These are phyloP conservation scores for Cryptococcus deneoformans DNA, from an alignment of 1,284 basidiomycete species.

Conservation along the genomic window DNA sequence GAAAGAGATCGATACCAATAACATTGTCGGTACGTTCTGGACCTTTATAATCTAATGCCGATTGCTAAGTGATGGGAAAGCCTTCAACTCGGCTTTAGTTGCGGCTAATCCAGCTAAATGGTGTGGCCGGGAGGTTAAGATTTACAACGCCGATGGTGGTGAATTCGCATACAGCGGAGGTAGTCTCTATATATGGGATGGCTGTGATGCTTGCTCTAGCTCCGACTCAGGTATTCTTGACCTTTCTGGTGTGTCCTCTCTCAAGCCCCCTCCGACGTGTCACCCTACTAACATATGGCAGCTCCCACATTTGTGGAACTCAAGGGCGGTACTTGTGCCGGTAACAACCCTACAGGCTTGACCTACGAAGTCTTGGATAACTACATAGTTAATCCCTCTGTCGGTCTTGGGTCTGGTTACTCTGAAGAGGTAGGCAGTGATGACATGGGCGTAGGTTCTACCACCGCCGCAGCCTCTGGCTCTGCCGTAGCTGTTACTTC, in stretches of 20 bases:
- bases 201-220: conserved; percentile 26
- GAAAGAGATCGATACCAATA: conserved; percentile 17
- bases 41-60: neutral
- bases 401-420: conserved; percentile 5
- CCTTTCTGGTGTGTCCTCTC: conserved; percentile 17
- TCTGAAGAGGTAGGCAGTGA: neutral
- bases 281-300: neutral
- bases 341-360: conserved; percentile 29
- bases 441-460: neutral
- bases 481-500: neutral
- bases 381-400: conserved; percentile 14
- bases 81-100: conserved; percentile 19
- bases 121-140: conserved; percentile 24
- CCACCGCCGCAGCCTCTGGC: neutral
- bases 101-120: conserved; percentile 16
- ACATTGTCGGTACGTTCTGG: conserved; percentile 20
- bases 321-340: conserved; percentile 17
- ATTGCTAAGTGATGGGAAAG: conserved; percentile 3
- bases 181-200: conserved; percentile 34
- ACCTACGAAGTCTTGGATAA: conserved; percentile 29
- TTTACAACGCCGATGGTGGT: conserved; percentile 18
- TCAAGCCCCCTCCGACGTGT: neutral
- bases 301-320: conserved; percentile 11
- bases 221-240: conserved; percentile 23
- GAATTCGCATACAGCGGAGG: conserved; percentile 18